phyloP scores from a whole-genome alignment of 2,329 filamentous ascomycete species.

The Colletotrichum endophyticum region DNA sequence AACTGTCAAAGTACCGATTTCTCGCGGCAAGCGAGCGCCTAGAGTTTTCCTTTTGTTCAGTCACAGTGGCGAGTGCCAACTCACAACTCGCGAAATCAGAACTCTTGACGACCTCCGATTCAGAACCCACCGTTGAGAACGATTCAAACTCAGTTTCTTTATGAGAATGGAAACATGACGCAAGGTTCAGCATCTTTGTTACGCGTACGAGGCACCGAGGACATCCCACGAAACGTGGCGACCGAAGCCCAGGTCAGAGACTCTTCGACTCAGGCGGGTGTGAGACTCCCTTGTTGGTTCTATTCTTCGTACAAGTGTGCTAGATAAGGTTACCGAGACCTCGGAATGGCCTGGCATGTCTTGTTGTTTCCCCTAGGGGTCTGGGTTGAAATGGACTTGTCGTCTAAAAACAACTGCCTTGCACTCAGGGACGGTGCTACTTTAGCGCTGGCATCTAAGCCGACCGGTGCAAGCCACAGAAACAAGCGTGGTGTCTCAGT shows the following conservation, averaged over 20 bases:
- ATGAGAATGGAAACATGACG: neutral
- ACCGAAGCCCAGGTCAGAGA: neutral
- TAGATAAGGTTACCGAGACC: neutral
- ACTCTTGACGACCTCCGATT: neutral
- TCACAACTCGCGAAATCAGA: neutral
- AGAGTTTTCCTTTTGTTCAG: neutral
- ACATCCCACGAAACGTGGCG: neutral
- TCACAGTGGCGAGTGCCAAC: neutral
- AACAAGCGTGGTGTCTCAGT: neutral
- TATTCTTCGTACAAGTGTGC: neutral
- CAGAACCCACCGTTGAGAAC: neutral
- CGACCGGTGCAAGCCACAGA: neutral
- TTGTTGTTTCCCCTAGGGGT: neutral
- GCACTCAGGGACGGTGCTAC: neutral
- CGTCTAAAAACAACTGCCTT: neutral
- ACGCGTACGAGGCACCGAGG: neutral
- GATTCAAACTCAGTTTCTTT: neutral
- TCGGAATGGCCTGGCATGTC: neutral
- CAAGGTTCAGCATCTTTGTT: neutral
- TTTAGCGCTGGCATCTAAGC: neutral
- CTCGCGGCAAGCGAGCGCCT: neutral
- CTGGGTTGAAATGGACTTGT: neutral
- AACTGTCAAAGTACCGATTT: neutral
- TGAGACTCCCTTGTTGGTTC: neutral
- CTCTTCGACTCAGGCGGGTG: neutral